phyloP scores from a whole-genome alignment of 371 early-diverging fungal species.

The Capillidium heterosporum region DNA sequence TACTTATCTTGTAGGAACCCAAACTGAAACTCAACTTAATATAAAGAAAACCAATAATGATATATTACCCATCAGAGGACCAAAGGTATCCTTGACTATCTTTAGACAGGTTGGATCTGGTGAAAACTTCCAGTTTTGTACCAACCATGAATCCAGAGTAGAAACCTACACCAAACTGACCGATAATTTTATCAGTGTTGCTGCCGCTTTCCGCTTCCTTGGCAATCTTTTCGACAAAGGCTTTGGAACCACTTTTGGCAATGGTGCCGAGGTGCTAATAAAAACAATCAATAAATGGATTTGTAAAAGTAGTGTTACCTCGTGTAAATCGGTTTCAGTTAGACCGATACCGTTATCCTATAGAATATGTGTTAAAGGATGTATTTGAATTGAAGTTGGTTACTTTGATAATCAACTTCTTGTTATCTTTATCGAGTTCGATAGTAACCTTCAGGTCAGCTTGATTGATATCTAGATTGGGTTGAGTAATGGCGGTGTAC shows the following conservation, averaged over 20 bases:
- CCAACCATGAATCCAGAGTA: constrained; percentile 83
- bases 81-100: constrained; percentile 66
- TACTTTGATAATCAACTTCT: constrained; percentile 61
- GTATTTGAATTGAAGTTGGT: background rate
- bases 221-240: constrained; percentile 65
- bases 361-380: background rate
- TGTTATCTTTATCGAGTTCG: constrained; percentile 43
- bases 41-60: background rate
- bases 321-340: constrained; percentile 75
- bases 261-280: constrained; percentile 87
- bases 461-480: constrained; percentile 24
- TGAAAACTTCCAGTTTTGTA: constrained; percentile 61
- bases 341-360: constrained; percentile 96
- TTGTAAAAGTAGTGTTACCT: background rate
- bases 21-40: constrained; percentile 6
- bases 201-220: constrained; percentile 25
- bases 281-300: background rate
- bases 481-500: constrained; percentile 42
- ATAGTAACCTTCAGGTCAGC: constrained; percentile 68
- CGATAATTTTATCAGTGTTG: constrained; percentile 69
- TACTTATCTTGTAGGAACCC: constrained; percentile 56
- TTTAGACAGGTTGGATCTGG: constrained; percentile 38
- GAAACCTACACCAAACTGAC: constrained; percentile 96
- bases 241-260: constrained; percentile 83
- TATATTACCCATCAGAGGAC: constrained; percentile 52